A percentile compares a stretch with the other conserved stretches of the same genome.
Evolutionary conservation across 2,329 filamentous ascomycete species (phyloP).

Genomic region (Colletotrichum nymphaeae): DNA sequence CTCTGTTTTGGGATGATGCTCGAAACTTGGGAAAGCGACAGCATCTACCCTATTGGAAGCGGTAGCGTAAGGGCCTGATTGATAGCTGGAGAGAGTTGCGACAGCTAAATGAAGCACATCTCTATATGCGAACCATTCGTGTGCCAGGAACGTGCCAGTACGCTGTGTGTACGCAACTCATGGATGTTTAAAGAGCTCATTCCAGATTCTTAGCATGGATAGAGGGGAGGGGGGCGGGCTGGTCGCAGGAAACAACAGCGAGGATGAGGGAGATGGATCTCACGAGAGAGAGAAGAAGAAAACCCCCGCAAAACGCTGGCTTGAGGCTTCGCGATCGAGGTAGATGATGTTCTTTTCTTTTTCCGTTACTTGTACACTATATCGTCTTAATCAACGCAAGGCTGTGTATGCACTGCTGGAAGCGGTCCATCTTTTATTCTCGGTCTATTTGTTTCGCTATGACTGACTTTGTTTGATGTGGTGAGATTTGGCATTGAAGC

Average conservation of each 20-base stretch:
- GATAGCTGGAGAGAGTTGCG: conserved; percentile 4
- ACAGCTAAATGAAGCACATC: conserved; percentile 22
- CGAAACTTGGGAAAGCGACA: not conserved
- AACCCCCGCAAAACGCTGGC: not conserved
- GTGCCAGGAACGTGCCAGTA: not conserved
- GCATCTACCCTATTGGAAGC: conserved; percentile 3
- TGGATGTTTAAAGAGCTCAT: not conserved
- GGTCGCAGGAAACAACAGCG: not conserved
- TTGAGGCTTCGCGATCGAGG: conserved; percentile 19
- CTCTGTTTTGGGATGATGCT: conserved; percentile 7
- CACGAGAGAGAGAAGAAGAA: not conserved
- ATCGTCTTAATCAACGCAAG: conserved; percentile 29
- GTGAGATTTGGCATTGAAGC: not conserved
- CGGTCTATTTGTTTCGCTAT: not conserved
- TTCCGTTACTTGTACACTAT: conserved; percentile 23
- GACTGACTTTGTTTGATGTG: not conserved
- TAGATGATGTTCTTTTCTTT: conserved; percentile 6
- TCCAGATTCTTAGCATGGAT: not conserved
- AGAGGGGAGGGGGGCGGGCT: no score
- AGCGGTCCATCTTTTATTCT: conserved; percentile 29
- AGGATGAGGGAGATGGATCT: not conserved
- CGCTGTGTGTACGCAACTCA: not conserved
- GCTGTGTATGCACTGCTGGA: conserved; percentile 23
- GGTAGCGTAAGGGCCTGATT: not conserved
- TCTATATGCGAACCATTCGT: conserved; percentile 22